A percentile compares a stretch with the other conserved stretches of the same genome.
These are phyloP conservation scores for Hypoxylon sp. DNA, from an alignment of 2,329 filamentous ascomycete genomes.

Conservation along the genomic window DNA sequence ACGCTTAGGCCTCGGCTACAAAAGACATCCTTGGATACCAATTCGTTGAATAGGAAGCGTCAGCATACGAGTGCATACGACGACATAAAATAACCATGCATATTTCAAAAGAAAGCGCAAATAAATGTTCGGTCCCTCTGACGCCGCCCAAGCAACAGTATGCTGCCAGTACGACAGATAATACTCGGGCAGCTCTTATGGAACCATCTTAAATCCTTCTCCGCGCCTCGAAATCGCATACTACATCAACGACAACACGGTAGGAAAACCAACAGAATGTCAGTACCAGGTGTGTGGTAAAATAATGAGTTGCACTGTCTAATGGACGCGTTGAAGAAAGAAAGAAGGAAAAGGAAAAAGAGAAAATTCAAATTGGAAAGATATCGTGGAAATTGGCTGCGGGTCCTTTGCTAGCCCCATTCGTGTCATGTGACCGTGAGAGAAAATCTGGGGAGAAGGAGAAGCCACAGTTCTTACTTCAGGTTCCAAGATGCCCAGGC, in stretches of 20 bases:
- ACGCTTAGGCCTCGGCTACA: conserved; percentile 4
- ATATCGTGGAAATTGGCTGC: conserved; percentile 35
- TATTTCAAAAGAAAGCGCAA: too few relatives aligned
- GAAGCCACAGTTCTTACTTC: too few relatives aligned
- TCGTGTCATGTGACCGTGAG: conserved; percentile 37
- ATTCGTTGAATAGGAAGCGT: too few relatives aligned
- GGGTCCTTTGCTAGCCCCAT: conserved; percentile 24
- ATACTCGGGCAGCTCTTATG: conserved; percentile 79
- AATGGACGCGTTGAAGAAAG: conserved; percentile 72
- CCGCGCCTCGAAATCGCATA: conserved; percentile 59
- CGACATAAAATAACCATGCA: too few relatives aligned
- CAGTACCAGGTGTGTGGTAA: conserved; percentile 62
- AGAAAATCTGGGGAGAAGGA: not conserved
- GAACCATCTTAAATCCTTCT: conserved; percentile 61
- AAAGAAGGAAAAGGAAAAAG: conserved; percentile 45
- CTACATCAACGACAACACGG: conserved; percentile 65
- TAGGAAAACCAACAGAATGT: conserved; percentile 73
- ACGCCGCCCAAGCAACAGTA: conserved; percentile 78
- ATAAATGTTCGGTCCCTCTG: conserved; percentile 79
- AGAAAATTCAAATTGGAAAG: conserved; percentile 22
- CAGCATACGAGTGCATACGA: too few relatives aligned
- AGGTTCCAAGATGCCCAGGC: too few relatives aligned
- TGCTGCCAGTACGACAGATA: conserved; percentile 51
- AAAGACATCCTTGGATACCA: too few relatives aligned
- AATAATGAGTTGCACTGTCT: conserved; percentile 87